A percentile compares a stretch with the other conserved stretches of the same genome.
Evolutionary conservation across 208 protist genomes (phyloP).

Genomic region (Leishmania gerbilli): DNA sequence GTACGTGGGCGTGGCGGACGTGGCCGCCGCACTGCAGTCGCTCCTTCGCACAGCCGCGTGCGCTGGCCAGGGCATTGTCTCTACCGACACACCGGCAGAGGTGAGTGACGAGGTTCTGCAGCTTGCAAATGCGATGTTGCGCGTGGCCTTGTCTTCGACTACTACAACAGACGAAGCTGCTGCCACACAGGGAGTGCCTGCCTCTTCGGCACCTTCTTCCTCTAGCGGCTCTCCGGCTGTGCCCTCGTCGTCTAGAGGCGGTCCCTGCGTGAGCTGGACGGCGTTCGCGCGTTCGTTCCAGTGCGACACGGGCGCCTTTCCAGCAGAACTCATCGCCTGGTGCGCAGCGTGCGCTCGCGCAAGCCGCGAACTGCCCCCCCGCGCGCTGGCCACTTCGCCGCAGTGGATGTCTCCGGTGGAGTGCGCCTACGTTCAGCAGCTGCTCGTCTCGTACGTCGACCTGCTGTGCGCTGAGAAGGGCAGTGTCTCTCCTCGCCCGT

Average conservation of each 20-base stretch:
- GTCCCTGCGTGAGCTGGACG: slow-evolving; percentile 17
- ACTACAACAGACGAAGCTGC: not conserved
- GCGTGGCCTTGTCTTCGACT: slow-evolving; percentile 6
- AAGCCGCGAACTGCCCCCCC: not conserved
- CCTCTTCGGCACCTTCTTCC: not conserved
- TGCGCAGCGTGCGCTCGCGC: slow-evolving; percentile 17
- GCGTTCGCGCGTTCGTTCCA: slow-evolving; percentile 33
- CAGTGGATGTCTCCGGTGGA: slow-evolving; percentile 39
- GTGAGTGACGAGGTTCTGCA: not conserved
- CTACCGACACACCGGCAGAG: not conserved
- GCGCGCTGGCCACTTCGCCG: slow-evolving; percentile 6
- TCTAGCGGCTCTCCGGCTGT: not conserved
- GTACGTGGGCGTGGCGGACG: slow-evolving; percentile 4
- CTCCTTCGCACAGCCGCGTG: slow-evolving; percentile 5
- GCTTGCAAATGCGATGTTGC: slow-evolving; percentile 27
- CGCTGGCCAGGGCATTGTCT: not conserved
- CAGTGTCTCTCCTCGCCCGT: not conserved
- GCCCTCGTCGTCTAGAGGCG: not conserved
- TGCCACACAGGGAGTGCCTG: not conserved
- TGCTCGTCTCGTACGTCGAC: slow-evolving; percentile 17
- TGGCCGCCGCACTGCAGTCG: slow-evolving; percentile 17
- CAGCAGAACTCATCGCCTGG: slow-evolving; percentile 33
- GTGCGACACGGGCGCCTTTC: slow-evolving; percentile 36
- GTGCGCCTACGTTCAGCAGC: slow-evolving; percentile 24
- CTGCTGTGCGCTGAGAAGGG: not conserved